phyloP scores from a whole-genome alignment of 2,329 filamentous ascomycete genomes.

The Pseudopyrenochaeta lycopersici region DNA sequence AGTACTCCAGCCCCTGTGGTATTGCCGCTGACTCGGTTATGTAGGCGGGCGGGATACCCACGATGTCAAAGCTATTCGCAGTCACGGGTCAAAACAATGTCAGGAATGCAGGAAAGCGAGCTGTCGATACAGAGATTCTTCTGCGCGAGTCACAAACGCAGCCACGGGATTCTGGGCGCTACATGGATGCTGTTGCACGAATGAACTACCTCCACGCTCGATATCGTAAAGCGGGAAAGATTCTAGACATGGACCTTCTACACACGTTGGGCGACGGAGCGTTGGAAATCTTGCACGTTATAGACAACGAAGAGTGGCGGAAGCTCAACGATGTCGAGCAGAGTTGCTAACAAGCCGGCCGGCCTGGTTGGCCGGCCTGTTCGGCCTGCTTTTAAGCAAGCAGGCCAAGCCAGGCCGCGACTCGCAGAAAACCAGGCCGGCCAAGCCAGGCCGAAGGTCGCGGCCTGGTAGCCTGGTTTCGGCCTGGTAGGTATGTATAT shows the following conservation, averaged over 20 bases:
- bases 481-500: too few species aligned
- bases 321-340: slow-evolving; percentile 30
- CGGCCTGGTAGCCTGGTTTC: too few species aligned
- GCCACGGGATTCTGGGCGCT: slow-evolving; percentile 18
- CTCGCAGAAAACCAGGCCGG: too few species aligned
- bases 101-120: slow-evolving; percentile 27
- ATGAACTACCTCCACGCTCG: slow-evolving; percentile 29
- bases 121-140: slow-evolving; percentile 35
- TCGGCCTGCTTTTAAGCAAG: too few species aligned
- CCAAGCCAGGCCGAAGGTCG: too few species aligned
- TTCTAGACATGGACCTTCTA: slow-evolving; percentile 24
- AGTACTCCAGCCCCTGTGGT: not conserved
- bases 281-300: slow-evolving; percentile 25
- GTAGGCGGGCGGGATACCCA: slow-evolving; percentile 29
- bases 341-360: too few species aligned
- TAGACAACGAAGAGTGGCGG: slow-evolving; percentile 32
- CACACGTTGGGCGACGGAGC: slow-evolving; percentile 23
- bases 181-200: slow-evolving; percentile 25
- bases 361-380: too few species aligned
- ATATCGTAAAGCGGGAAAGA: slow-evolving; percentile 31
- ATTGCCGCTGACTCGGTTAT: not conserved
- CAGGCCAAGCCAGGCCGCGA: too few species aligned
- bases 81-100: slow-evolving; percentile 25
- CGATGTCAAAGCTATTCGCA: slow-evolving; percentile 30
- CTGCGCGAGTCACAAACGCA: slow-evolving; percentile 31